Percentiles rank a stretch among this genome's conserved stretches.
Evolutionary conservation across 2,329 filamentous ascomycete genomes (phyloP).

Genomic region (Aspergillus chevalieri): DNA sequence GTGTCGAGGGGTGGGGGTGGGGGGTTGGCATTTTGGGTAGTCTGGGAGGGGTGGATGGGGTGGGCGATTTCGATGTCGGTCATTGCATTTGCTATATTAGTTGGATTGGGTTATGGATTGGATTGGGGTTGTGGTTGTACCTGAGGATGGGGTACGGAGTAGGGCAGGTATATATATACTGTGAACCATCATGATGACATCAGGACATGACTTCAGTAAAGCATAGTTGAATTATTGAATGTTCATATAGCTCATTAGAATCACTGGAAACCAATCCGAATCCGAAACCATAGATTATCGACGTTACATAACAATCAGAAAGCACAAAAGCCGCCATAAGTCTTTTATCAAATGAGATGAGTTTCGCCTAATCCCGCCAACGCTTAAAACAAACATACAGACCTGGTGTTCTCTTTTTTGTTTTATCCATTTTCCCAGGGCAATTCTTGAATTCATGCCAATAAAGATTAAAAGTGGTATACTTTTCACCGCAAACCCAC

Average conservation of each 20-base stretch:
- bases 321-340: background rate
- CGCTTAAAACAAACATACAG: constrained; percentile 15
- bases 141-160: too few relatives aligned
- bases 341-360: background rate
- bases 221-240: too few relatives aligned
- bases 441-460: constrained; percentile 6
- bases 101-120: too few relatives aligned
- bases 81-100: background rate
- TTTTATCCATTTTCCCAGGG: constrained; percentile 6
- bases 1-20: background rate
- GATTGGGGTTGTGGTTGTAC: too few relatives aligned
- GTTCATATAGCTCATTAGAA: too few relatives aligned
- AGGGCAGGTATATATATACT: too few relatives aligned
- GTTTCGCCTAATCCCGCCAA: constrained; percentile 7
- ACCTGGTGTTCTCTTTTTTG: background rate
- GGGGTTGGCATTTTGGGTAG: constrained; percentile 2
- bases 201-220: too few relatives aligned
- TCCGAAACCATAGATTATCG: background rate
- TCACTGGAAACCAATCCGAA: background rate
- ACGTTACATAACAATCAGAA: background rate
- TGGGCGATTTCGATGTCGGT: background rate
- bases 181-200: too few relatives aligned
- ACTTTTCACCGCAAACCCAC: constrained; percentile 8
- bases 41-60: background rate
- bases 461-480: constrained; percentile 11